Percentiles rank a stretch among this genome's conserved stretches.
Evolutionary conservation across 306 rosid genomes (phyloP).

Genomic region (Boehmeria nivea): DNA sequence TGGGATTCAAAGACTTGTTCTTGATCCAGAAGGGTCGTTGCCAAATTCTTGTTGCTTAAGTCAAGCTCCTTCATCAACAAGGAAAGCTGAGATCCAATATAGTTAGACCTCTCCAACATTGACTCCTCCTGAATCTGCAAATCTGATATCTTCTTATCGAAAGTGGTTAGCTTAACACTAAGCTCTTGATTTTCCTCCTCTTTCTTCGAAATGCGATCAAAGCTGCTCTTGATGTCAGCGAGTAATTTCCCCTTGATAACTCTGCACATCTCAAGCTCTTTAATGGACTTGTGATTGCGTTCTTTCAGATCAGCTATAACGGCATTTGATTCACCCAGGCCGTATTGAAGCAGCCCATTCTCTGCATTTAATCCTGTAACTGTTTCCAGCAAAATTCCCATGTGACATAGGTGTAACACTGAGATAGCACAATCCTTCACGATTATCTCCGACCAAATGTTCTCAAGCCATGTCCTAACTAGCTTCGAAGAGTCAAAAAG

Average conservation of each 20-base stretch:
- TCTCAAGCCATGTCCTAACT: conserved; percentile 71
- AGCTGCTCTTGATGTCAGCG: conserved; percentile 68
- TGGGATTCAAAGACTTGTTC: conserved; percentile 47
- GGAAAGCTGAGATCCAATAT: conserved; percentile 78
- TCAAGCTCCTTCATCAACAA: conserved; percentile 67
- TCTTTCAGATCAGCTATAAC: conserved; percentile 64
- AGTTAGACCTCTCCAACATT: conserved; percentile 74
- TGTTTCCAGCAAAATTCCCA: conserved; percentile 79
- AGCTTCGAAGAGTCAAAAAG: conserved; percentile 47
- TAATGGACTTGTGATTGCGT: conserved; percentile 53
- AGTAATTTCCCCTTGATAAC: conserved; percentile 65
- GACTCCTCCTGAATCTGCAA: conserved; percentile 77
- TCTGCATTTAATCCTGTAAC: conserved; percentile 84
- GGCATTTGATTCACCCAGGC: conserved; percentile 64
- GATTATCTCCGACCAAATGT: conserved; percentile 81
- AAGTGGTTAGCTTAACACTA: conserved; percentile 47
- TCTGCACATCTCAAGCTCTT: conserved; percentile 90
- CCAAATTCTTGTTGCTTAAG: conserved; percentile 40
- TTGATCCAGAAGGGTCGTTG: conserved; percentile 52
- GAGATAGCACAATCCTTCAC: conserved; percentile 74
- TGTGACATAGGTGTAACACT: conserved; percentile 82
- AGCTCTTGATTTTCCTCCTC: conserved; percentile 73
- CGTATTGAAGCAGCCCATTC: conserved; percentile 76
- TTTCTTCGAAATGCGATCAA: conserved; percentile 65
- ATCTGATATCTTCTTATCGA: conserved; percentile 59